These are phyloP conservation scores for Metschnikowia lachancei DNA, from an alignment of 805 yeast species.

Conservation along the genomic window DNA sequence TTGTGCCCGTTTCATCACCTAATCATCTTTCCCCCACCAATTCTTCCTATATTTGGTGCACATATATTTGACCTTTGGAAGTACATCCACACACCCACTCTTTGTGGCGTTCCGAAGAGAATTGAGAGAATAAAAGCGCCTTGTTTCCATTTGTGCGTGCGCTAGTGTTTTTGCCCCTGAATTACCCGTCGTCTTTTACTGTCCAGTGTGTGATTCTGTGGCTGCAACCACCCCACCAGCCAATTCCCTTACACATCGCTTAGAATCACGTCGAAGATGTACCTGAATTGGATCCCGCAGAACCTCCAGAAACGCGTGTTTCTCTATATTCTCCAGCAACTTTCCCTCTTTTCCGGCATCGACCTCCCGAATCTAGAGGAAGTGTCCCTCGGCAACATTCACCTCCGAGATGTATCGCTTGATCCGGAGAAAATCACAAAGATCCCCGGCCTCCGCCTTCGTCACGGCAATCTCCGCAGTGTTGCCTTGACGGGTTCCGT, in stretches of 20 bases:
- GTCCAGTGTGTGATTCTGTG: not conserved
- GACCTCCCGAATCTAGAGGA: constrained; percentile 76
- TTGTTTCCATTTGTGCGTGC: no score
- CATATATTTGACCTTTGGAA: no score
- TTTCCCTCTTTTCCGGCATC: constrained; percentile 76
- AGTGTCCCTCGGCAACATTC: constrained; percentile 61
- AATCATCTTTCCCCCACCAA: no score
- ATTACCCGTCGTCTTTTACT: no score
- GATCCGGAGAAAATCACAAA: constrained; percentile 67
- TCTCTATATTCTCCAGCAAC: constrained; percentile 74
- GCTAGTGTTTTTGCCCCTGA: no score
- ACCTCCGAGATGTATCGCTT: constrained; percentile 57
- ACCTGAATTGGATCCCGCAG: constrained; percentile 68
- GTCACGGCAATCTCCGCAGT: constrained; percentile 58
- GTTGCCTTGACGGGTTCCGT: constrained; percentile 61
- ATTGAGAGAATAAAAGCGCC: no score
- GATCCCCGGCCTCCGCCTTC: constrained; percentile 59
- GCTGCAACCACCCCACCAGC: not conserved
- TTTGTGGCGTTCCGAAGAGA: no score
- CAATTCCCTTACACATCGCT: no score
- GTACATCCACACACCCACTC: no score
- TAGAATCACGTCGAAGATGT: constrained; percentile 10
- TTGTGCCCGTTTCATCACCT: no score
- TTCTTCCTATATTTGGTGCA: no score
- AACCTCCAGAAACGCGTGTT: constrained; percentile 79